phyloP scores from a whole-genome alignment of 768 basidiomycete genomes.

The Rhodosporidiobolus odoratus region DNA sequence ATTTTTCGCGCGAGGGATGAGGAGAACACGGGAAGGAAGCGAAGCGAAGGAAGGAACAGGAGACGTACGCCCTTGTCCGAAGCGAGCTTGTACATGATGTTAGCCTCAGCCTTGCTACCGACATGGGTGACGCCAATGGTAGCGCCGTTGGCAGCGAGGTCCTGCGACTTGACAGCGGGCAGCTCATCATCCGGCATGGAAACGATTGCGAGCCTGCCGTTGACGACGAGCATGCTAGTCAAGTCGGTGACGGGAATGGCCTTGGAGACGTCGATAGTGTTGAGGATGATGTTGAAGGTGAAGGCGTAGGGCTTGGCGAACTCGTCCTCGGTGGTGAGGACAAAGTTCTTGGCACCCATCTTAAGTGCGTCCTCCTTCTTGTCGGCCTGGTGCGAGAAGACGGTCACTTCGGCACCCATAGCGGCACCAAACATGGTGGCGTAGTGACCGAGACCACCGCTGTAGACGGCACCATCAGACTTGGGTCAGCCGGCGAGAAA shows the following conservation, averaged over 20 bases:
- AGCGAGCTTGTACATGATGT: slow-evolving; percentile 60
- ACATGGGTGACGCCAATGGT: slow-evolving; percentile 49
- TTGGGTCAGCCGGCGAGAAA: neutral
- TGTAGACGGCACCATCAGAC: no score
- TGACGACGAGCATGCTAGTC: slow-evolving; percentile 54
- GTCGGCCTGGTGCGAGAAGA: slow-evolving; percentile 36
- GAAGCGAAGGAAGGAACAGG: neutral
- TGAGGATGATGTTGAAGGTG: slow-evolving; percentile 47
- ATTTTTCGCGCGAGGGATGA: no score
- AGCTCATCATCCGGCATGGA: slow-evolving; percentile 38
- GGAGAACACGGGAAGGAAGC: neutral
- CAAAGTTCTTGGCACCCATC: slow-evolving; percentile 57
- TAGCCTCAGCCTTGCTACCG: slow-evolving; percentile 56
- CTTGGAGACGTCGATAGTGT: slow-evolving; percentile 41
- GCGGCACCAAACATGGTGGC: slow-evolving; percentile 40
- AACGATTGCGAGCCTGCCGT: slow-evolving; percentile 56
- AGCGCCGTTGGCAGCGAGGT: slow-evolving; percentile 37
- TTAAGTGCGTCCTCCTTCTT: slow-evolving; percentile 57
- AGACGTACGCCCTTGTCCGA: slow-evolving; percentile 54
- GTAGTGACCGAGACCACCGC: slow-evolving; percentile 1
- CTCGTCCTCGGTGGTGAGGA: slow-evolving; percentile 49
- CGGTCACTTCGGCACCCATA: slow-evolving; percentile 43
- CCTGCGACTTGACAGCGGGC: slow-evolving; percentile 24
- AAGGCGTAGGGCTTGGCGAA: slow-evolving; percentile 26
- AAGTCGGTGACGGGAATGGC: slow-evolving; percentile 54